Base-by-base conservation (phyloP, 2,329 filamentous ascomycete species). In the Trichoderma sp. region DNA sequence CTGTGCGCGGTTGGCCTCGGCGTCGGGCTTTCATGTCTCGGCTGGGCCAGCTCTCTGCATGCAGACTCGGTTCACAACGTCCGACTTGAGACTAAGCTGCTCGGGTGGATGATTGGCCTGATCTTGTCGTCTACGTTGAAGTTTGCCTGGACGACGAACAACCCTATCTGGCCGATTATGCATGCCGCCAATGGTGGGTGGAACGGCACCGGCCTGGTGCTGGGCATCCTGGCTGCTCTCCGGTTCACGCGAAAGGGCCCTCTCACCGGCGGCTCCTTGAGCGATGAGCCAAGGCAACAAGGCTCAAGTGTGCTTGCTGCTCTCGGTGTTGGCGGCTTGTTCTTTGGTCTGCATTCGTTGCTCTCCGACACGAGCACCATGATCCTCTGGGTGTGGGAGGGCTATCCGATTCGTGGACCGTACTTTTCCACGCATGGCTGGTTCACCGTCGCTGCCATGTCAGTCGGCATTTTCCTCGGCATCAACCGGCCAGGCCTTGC, bases 361-460 rank as follows among this genome's bases (percentile, higher is more conserved):
- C 84, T 99, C 12, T 97, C 95, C 0, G 95, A 99, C 75, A 96
- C 93, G 0, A 98, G 95, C 80, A 99, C 95, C 62, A 98, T 99
- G 93, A 97, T 98, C 65, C 84, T 93, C 17, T 99, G 95, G 95
- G 92, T 92, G 3, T 99, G 95, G 95, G 93, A 97, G 71, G 95
- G 95, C 7, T 99, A 91, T 72, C 95, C 95, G 15, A 86, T 98
- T 47, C 88, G 90, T 57, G 95, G 95, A 7, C 95, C 95, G 2
- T 86, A 95, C 57, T 87, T 93, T 67, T 92, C 89, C 55, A 92
- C 93, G n/a, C 93, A 98, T 72, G 95, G 93, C 62, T 92, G 91
- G 72, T 86, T 90, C 75, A 97, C 93, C 1, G 86, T 97, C 60
- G 84, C 91, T 62, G 89, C 89, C 66, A 99, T 99, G 95, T 92